Conservation (phyloP, 2,329 filamentous ascomycete genomes). For the Bertia moriformis region DNA sequence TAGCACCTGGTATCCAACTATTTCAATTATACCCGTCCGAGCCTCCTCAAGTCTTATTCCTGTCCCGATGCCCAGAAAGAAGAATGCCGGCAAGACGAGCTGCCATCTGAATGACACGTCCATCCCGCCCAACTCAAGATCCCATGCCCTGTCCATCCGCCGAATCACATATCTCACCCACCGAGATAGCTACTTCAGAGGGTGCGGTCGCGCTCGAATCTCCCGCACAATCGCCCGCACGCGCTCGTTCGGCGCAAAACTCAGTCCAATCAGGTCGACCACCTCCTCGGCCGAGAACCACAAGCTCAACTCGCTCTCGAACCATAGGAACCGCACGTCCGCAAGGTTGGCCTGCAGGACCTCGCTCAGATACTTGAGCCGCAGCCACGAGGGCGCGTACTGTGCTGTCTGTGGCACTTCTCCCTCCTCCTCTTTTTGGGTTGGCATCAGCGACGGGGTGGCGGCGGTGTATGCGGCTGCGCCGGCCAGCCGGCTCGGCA, state of each 20-base stretch:
- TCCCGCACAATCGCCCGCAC: constrained; percentile 42
- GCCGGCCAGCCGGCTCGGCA: constrained; percentile 24
- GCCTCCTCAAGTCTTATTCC: too few species aligned
- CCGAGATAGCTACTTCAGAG: constrained; percentile 9
- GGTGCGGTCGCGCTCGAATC: constrained; percentile 35
- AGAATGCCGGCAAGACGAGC: too few species aligned
- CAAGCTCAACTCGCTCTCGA: constrained; percentile 49
- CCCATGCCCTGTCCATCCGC: too few species aligned
- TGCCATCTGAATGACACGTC: too few species aligned
- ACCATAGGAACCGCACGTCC: constrained; percentile 49
- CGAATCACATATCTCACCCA: too few species aligned
- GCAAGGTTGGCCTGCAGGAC: constrained; percentile 52
- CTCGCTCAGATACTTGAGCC: constrained; percentile 49
- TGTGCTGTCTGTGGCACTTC: constrained; percentile 40
- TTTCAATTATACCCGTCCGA: too few species aligned
- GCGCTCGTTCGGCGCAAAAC: constrained; percentile 47
- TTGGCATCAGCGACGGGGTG: not conserved
- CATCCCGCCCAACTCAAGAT: too few species aligned
- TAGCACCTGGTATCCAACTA: too few species aligned
- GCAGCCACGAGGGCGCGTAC: constrained; percentile 46
- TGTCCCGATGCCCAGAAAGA: too few species aligned
- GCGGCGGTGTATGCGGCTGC: not conserved
- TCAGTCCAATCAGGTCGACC: constrained; percentile 44
- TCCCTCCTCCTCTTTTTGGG: constrained; percentile 10
- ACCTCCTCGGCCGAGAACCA: constrained; percentile 48